These are phyloP conservation scores for maize (Zea mays) DNA, from an alignment of 176 grass and related monocot species.

Conservation along the genomic window DNA sequence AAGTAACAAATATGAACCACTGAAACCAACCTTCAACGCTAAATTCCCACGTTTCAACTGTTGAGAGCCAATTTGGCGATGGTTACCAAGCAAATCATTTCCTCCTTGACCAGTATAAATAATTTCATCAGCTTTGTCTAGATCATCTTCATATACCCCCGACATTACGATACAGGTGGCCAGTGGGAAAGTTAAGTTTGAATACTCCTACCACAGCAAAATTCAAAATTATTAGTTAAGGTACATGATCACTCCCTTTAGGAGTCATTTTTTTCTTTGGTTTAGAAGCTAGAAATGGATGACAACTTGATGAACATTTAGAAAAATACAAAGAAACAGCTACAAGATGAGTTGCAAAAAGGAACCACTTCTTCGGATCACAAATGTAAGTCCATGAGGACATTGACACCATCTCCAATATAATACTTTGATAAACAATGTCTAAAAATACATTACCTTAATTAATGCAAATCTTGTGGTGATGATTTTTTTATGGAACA, in stretches of 20 bases:
- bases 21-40: conserved; percentile 67
- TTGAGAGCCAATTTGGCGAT: conserved; percentile 73
- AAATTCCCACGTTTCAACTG: conserved; percentile 79
- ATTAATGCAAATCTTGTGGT: too few species aligned
- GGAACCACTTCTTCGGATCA: not conserved
- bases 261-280: not conserved
- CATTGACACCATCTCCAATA: too few species aligned
- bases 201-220: conserved; percentile 47
- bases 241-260: not conserved
- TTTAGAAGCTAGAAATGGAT: not conserved
- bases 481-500: too few species aligned
- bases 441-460: too few species aligned
- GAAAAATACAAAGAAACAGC: not conserved
- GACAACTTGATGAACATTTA: not conserved
- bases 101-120: conserved; percentile 95
- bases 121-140: conserved; percentile 75
- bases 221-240: conserved; percentile 12
- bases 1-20: not conserved
- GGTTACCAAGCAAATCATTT: conserved; percentile 89
- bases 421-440: too few species aligned
- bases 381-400: too few species aligned
- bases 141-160: conserved; percentile 91
- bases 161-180: conserved; percentile 87
- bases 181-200: conserved; percentile 64
- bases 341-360: not conserved